Conservation (phyloP, 441 rosid genomes). For the Aquilaria agallochum region DNA sequence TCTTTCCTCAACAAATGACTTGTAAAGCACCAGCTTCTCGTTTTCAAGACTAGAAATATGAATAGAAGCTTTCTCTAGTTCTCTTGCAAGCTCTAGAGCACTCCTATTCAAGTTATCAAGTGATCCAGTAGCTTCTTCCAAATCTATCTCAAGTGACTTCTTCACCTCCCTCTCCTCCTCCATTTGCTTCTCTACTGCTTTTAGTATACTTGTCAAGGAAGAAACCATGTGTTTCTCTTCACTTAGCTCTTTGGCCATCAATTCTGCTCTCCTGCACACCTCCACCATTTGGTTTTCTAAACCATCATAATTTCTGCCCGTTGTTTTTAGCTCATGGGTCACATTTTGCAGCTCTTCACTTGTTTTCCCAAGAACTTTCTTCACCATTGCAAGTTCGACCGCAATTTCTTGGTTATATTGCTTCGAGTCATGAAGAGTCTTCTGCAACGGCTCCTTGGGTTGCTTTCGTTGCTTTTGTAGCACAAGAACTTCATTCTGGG, state of each 20-base stretch:
- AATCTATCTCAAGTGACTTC: constrained; percentile 61
- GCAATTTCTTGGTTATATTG: constrained; percentile 34
- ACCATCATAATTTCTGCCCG: constrained; percentile 44
- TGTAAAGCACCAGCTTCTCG: constrained; percentile 74
- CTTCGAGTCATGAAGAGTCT: constrained; percentile 44
- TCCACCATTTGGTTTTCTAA: constrained; percentile 64
- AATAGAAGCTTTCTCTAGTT: constrained; percentile 59
- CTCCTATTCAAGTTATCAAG: constrained; percentile 80
- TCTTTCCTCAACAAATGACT: constrained; percentile 61
- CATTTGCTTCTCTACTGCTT: constrained; percentile 65
- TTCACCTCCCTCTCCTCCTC: constrained; percentile 56
- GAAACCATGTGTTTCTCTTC: constrained; percentile 49
- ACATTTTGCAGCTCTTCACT: constrained; percentile 39
- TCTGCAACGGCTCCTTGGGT: constrained; percentile 36
- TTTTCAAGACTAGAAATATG: constrained; percentile 55
- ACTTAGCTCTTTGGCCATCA: constrained; percentile 43
- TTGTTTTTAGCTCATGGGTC: constrained; percentile 39
- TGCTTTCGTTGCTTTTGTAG: constrained; percentile 47
- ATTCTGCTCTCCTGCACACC: constrained; percentile 51
- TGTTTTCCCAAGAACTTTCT: constrained; percentile 48
- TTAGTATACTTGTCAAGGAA: constrained; percentile 50
- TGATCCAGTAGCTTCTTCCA: constrained; percentile 88
- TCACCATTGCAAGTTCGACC: constrained; percentile 40
- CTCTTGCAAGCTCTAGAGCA: constrained; percentile 49
- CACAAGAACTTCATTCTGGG: constrained; percentile 47